Base-by-base conservation (phyloP, 2,329 filamentous ascomycete genomes). In the Hypoxylon sp. region DNA sequence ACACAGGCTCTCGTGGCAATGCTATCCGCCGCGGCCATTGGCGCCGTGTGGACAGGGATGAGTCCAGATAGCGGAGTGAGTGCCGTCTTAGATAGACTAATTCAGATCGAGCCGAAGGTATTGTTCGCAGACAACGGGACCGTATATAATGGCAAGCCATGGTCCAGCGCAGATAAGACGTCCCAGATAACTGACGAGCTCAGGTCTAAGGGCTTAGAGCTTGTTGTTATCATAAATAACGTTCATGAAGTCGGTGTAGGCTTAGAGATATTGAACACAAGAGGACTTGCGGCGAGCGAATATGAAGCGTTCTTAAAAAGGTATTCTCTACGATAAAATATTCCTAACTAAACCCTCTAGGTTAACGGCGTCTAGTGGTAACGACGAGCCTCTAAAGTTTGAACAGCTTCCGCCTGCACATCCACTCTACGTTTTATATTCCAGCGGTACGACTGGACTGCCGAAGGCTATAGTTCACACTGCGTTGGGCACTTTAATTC, bases 381-480 rank as follows among this genome's bases (percentile, higher is more conserved):
- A 75, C 0, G 67, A 78, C 23, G 71, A 73, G 12, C 71, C 73
- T 46, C 78, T 87, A 32, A 71, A 68, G 15, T 97, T 97, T 68
- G 83, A 84, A 62, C 90, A 91, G 67, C 81, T 97, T 6, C 81
- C 84, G 1, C 87, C 94, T 1, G 89, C 93, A 13, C 91, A 96
- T 61, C 93, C 93, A 0, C 84, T 97, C 3, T 97, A 97, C 67
- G 91, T 99, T 34, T 80, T 97, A 23, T 99, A 96, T 72, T 95
- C 89, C 1, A 93, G 88, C 34, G 94, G 94, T 15, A 99, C 94
- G 0, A 97, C 94, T 0, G 83, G 83, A 9, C 75, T 86, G 12
- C 93, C 94, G 5, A 97, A 97, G 71, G 93, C 92, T 60, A 97
- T 99, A 60, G 88, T 97, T 1, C 94, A 99, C 70, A 93, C 91